These are phyloP conservation scores for Jatropha multifida DNA, from an alignment of 441 rosid genomes.

Conservation along the genomic window DNA sequence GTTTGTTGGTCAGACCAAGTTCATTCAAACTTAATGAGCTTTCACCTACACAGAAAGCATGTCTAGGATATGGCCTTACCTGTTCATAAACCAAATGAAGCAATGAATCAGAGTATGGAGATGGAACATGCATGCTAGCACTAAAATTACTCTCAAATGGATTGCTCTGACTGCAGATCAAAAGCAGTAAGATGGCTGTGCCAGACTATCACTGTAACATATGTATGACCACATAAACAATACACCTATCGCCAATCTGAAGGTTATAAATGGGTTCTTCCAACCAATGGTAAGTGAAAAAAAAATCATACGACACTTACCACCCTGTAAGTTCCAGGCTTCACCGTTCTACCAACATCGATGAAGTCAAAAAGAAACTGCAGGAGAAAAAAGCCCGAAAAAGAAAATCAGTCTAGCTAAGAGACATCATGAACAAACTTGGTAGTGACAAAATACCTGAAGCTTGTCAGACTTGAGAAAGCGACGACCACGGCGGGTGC, in stretches of 20 bases:
- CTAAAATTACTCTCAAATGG: neutral
- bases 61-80: slow-evolving; percentile 78
- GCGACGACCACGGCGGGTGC: slow-evolving; percentile 70
- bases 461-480: slow-evolving; percentile 81
- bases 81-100: slow-evolving; percentile 38
- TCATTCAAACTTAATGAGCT: slow-evolving; percentile 54
- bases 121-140: neutral
- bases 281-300: no score
- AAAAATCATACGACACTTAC: slow-evolving; percentile 39
- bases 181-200: neutral
- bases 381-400: slow-evolving; percentile 17
- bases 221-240: neutral
- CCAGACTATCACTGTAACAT: neutral
- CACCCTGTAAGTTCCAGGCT: slow-evolving; percentile 76
- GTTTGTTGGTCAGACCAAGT: slow-evolving; percentile 68
- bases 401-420: slow-evolving; percentile 27
- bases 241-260: neutral
- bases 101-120: neutral
- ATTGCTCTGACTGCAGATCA: neutral
- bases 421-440: neutral
- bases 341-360: slow-evolving; percentile 51
- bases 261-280: neutral
- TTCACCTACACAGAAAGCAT: slow-evolving; percentile 46
- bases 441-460: slow-evolving; percentile 44
- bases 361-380: slow-evolving; percentile 76